A percentile compares a stretch with the other conserved stretches of the same genome.
Evolutionary conservation across 257 asterid species (phyloP).

Genomic region (Nicotiana tomentosiformis): DNA sequence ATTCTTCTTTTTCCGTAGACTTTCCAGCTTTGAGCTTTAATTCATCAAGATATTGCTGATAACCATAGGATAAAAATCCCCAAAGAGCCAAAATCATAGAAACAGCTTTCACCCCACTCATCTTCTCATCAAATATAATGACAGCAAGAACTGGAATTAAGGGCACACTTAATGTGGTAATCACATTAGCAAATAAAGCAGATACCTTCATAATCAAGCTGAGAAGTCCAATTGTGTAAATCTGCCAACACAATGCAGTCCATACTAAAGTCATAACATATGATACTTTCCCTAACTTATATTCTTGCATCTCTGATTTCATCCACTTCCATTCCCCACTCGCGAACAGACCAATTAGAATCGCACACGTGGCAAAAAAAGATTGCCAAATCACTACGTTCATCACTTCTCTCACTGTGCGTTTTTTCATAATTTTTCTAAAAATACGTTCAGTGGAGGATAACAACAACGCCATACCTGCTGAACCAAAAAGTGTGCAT

Average conservation of each 20-base stretch:
- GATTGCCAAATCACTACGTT: constrained; percentile 23
- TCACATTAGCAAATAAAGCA: constrained; percentile 61
- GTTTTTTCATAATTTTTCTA: constrained; percentile 17
- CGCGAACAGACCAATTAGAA: constrained; percentile 22
- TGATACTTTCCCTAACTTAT: constrained; percentile 21
- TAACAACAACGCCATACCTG: constrained; percentile 21
- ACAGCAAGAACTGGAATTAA: constrained; percentile 56
- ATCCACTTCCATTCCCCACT: constrained; percentile 41
- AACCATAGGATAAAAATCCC: constrained; percentile 66
- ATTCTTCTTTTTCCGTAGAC: background rate
- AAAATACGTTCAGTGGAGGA: constrained; percentile 24
- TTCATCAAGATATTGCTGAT: constrained; percentile 66
- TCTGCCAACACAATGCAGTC: constrained; percentile 39
- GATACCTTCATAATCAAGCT: constrained; percentile 35
- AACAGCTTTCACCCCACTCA: constrained; percentile 58
- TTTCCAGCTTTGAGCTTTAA: constrained; percentile 22
- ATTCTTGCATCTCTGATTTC: constrained; percentile 28
- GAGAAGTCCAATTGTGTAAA: constrained; percentile 28
- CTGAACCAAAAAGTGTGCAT: constrained; percentile 31
- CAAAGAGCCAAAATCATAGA: constrained; percentile 58
- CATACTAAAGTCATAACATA: constrained; percentile 26
- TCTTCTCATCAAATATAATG: constrained; percentile 37
- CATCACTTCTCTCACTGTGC: constrained; percentile 12
- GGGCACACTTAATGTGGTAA: constrained; percentile 54
- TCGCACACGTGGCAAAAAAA: constrained; percentile 18